These are phyloP conservation scores for Cucurbitaria berberidis DNA, from an alignment of 2,329 filamentous ascomycete genomes.

Conservation along the genomic window DNA sequence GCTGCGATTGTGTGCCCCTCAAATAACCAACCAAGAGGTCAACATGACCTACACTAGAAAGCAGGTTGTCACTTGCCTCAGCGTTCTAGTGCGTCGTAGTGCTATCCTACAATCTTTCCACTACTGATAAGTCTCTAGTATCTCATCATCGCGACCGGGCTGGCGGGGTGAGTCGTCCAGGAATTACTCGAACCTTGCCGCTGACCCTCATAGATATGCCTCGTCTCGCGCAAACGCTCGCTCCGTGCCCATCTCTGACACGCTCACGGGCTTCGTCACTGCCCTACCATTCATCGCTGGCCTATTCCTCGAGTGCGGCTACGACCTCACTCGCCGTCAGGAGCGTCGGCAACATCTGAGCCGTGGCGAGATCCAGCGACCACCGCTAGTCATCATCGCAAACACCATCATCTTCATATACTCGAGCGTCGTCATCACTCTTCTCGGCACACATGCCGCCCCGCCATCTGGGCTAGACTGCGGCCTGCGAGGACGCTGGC, in stretches of 20 bases:
- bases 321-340: slow-evolving; percentile 43
- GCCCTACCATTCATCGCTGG: slow-evolving; percentile 53
- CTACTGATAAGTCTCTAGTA: slow-evolving; percentile 41
- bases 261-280: slow-evolving; percentile 50
- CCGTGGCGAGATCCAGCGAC: slow-evolving; percentile 43
- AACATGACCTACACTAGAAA: slow-evolving; percentile 47
- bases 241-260: slow-evolving; percentile 52
- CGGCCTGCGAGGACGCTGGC: slow-evolving; percentile 64
- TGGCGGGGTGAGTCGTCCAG: slow-evolving; percentile 42
- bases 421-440: slow-evolving; percentile 52
- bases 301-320: slow-evolving; percentile 50
- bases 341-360: slow-evolving; percentile 33
- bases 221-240: slow-evolving; percentile 38
- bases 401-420: slow-evolving; percentile 50
- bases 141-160: slow-evolving; percentile 48
- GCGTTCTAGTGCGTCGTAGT: slow-evolving; percentile 40
- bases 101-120: neutral
- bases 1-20: neutral
- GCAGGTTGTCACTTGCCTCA: slow-evolving; percentile 48
- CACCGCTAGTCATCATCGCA: slow-evolving; percentile 48
- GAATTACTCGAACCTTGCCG: neutral
- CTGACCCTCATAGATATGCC: slow-evolving; percentile 36
- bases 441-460: slow-evolving; percentile 52
- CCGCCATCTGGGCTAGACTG: slow-evolving; percentile 56
- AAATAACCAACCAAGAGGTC: neutral